Base-by-base conservation (phyloP, 805 yeast genomes). In the Kazachstania kunashirensis region DNA sequence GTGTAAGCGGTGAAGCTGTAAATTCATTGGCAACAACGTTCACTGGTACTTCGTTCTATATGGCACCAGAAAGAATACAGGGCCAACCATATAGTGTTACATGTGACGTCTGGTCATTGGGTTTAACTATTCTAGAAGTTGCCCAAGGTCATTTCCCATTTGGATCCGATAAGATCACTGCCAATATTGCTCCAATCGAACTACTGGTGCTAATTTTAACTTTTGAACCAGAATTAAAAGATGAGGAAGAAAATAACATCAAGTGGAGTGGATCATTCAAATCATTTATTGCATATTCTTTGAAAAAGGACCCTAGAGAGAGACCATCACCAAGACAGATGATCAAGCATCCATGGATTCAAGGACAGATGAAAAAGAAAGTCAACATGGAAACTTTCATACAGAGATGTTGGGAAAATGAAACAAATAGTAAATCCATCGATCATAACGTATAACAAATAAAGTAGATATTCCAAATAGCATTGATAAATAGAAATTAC, bases 31-130 rank as follows among this genome's bases (percentile, higher is more conserved):
- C 97, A 1, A 84, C 95, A 1, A 92, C 98, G 0, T 92, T 88
- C 54, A 92, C 96, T 0, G 98, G 98, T 2, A 92, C 98, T 0
- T 88, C 95, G 9, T 89, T 84, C 56, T 92, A 92, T 59, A 92
- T 92, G 98, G 97, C 98, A 0, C 98, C 98, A 0, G 98, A 92
- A 59, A 71, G 98, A 49, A 89, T 92, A 35, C 84, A 84, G 64
- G 96, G 96, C 20, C 89, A 85, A 53, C 92, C 96, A 1, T 92
- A 92, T 54, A 81, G 95, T 9, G 96, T 89, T 3, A 84, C 95
- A 4, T 79, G 94, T 50, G 98, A 92, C 56, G 89, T 92, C 12
- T 92, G 98, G 98, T 86, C 96, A 1, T 62, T 92, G 23, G 98
- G 98, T 0, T 66, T 92, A 40, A 88, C 97, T 2, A 63, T 92